Percentiles rank a stretch among this genome's conserved stretches.
phyloP scores from a whole-genome alignment of 2,329 filamentous ascomycete genomes.

The Aureobasidium sp. region DNA sequence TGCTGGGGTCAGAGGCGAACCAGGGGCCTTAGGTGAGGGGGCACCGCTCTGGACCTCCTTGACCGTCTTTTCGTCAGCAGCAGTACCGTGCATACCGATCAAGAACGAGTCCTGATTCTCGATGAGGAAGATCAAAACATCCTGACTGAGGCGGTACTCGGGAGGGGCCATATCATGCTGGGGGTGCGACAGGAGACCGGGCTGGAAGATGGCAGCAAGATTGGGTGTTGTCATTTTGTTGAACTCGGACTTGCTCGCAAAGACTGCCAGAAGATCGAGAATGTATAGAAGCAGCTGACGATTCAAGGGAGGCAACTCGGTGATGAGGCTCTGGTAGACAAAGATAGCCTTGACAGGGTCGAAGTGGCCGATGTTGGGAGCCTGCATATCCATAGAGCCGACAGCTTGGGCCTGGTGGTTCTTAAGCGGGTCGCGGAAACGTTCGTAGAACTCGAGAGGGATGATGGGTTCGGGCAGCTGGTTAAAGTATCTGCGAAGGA shows the following conservation, averaged over 20 bases:
- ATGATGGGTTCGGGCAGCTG: conserved; percentile 95
- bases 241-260: conserved; percentile 90
- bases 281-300: conserved; percentile 92
- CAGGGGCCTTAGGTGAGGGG: conserved; percentile 41
- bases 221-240: conserved; percentile 97
- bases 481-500: conserved; percentile 90
- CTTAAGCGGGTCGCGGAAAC: conserved; percentile 76
- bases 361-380: conserved; percentile 65
- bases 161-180: conserved; percentile 89
- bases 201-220: conserved; percentile 93
- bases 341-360: conserved; percentile 67
- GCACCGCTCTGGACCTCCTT: conserved; percentile 63
- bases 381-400: conserved; percentile 54
- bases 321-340: conserved; percentile 84
- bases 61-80: conserved; percentile 73
- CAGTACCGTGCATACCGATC: conserved; percentile 97
- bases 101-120: conserved; percentile 98
- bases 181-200: conserved; percentile 89
- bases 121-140: conserved; percentile 94
- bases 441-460: conserved; percentile 84
- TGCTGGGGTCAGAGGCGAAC: conserved; percentile 32
- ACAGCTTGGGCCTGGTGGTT: conserved; percentile 61
- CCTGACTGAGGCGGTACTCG: conserved; percentile 92
- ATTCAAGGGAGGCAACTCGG: conserved; percentile 84
- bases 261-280: conserved; percentile 88